These are phyloP conservation scores for Trichoderma gracile DNA, from an alignment of 2,329 filamentous ascomycete genomes.

Conservation along the genomic window DNA sequence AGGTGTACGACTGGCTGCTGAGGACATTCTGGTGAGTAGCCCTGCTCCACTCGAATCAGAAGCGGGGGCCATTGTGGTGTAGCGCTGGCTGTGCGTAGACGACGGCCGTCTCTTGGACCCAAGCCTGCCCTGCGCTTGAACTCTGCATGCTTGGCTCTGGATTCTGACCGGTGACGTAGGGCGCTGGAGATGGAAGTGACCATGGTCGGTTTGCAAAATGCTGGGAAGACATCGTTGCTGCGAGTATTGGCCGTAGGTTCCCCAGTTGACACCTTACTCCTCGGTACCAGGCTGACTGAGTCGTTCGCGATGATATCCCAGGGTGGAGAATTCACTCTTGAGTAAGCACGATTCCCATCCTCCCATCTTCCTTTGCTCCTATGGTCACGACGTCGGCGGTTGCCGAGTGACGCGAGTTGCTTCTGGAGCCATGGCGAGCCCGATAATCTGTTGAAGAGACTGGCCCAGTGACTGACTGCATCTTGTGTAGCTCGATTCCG, in stretches of 20 bases:
- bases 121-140: slow-evolving; percentile 12
- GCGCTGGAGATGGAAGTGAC: slow-evolving; percentile 99
- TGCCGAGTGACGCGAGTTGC: background rate
- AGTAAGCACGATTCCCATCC: slow-evolving; percentile 64
- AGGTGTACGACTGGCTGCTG: slow-evolving; percentile 97
- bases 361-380: slow-evolving; percentile 22
- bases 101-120: background rate
- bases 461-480: slow-evolving; percentile 40
- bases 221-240: slow-evolving; percentile 93
- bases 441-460: background rate
- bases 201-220: slow-evolving; percentile 97
- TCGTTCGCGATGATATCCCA: slow-evolving; percentile 41
- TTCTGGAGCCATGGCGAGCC: background rate
- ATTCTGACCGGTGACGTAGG: slow-evolving; percentile 53
- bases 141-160: slow-evolving; percentile 11
- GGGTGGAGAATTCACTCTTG: slow-evolving; percentile 98
- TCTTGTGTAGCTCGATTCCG: slow-evolving; percentile 79
- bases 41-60: background rate
- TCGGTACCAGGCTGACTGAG: slow-evolving; percentile 30
- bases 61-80: slow-evolving; percentile 1
- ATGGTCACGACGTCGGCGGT: background rate
- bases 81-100: slow-evolving; percentile 12
- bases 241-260: slow-evolving; percentile 87
- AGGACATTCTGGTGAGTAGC: slow-evolving; percentile 87
- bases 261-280: slow-evolving; percentile 6